Evolutionary conservation across 2,329 filamentous ascomycete genomes (phyloP), one percentile per base, ranked within the genome.

Genomic region (Teratosphaeriaceae sp.): DNA sequence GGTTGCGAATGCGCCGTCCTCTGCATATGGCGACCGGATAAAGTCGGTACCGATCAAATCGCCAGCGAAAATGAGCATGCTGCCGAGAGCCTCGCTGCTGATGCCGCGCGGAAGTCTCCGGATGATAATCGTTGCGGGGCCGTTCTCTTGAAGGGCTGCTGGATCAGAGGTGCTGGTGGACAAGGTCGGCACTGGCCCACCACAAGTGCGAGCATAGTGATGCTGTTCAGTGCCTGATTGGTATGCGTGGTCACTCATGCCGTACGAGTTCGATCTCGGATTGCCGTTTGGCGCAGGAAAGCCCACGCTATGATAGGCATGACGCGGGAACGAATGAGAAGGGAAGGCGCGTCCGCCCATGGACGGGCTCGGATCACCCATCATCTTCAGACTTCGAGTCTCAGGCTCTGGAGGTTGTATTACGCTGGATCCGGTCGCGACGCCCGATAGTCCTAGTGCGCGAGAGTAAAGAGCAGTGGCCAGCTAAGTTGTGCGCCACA

Each of bases 11-110:
- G 72, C 73, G 38, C 68, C 65, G 51, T 82, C 78, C 39, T 80
- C 76, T 13, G 72, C 65, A 47, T 69, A 67, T n/a, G 75, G 73
- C 38, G 69, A 67, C 4, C 68, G 63, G 13, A 81, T 65, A 47
- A 82, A 72, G 41, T 79, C 74, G 43, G 73, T 73, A 49, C 79
- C 74, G 38, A 79, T 64, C 38, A 82, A 68, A 49, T 82, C 78
- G 53, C 79, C 77, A 16, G 79, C 76, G 53, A 83, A 82, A n/a
- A 81, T 67, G 5, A 83, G 66, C 68, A 83, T 79, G 58, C 75
- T 79, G 50, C 74, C 72, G 43, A 83, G 68, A 15, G 74, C 69
- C 49, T 81, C 78, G 39, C 69, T 63, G 54, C 72, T 76, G 33
- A 73, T 80, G 57, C 72, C 79, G 46, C 68, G 71, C 3, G 79